Base-by-base conservation (phyloP, 768 basidiomycete species). In the Pisolithus marmoratus region DNA sequence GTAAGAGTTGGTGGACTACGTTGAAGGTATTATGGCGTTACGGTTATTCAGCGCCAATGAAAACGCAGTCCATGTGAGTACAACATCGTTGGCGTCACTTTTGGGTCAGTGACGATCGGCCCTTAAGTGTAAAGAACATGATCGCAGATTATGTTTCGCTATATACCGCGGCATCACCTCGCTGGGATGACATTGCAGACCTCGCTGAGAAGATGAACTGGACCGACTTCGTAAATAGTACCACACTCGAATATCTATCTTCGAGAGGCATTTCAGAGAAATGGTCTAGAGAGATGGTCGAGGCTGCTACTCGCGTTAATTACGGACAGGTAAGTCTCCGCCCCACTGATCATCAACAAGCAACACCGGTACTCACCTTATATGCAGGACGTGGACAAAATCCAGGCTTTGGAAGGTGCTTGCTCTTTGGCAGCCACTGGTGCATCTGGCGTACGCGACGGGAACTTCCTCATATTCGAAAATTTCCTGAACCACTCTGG, bases 381-480 rank as follows among this genome's bases (percentile, higher is more conserved):
- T 24, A 22, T 47, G 9, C 60, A 90, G 79, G 82, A 92, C 60
- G 75, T 82, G 12, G 76, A 80, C 58, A 59, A 72, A 22, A 84
- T 97, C 1, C 90, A 95, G 62, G 90, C 82, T 0, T 69, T 97
- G 26, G 90, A 80, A 50, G 90, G 85, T 6, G 66, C 80, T 12
- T 76, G 75, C 47, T 84, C 84, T 8, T 76, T 97, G 72, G 89
- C 90, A 3, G 77, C 92, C 3, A 67, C 62, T 0, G 83, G 84
- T 14, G 90, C 90, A 0, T 69, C 72, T 3, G 75, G 77, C 12
- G 80, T 95, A 42, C 66, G 74, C 54, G 85, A 89, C 7, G 95
- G 95, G 5, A 95, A 96, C 67, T 87, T 78, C 67, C 81, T 80
- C 59, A 77, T 97, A 34, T 97, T 97, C 59, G 85, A 91, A 57